Conservation (phyloP, 1,284 basidiomycete genomes). For the Trametes pubescens region DNA sequence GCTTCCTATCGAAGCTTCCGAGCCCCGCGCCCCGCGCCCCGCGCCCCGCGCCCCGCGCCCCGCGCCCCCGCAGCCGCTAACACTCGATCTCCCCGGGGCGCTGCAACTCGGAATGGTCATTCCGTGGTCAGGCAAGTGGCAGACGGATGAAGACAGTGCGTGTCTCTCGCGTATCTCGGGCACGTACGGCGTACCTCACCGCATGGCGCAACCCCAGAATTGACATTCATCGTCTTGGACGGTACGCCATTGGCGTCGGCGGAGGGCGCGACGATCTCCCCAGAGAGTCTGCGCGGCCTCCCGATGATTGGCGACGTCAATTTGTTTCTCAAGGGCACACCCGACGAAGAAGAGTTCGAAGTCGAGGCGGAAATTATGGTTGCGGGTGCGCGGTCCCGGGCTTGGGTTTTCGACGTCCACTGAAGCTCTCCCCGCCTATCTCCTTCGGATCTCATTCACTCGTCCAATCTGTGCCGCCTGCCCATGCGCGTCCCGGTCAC, state of each 20-base stretch:
- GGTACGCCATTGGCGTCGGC: slow-evolving; percentile 40
- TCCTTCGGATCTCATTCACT: slow-evolving; percentile 5
- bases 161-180: slow-evolving; percentile 23
- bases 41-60: slow-evolving; percentile 13
- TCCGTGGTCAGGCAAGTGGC: slow-evolving; percentile 77
- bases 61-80: slow-evolving; percentile 12
- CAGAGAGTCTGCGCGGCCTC: slow-evolving; percentile 51
- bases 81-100: not conserved
- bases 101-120: slow-evolving; percentile 17
- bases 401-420: slow-evolving; percentile 7
- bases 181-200: slow-evolving; percentile 18
- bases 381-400: slow-evolving; percentile 57
- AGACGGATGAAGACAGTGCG: slow-evolving; percentile 85
- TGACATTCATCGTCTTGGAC: slow-evolving; percentile 58
- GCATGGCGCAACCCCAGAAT: slow-evolving; percentile 55
- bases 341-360: slow-evolving; percentile 56
- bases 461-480: not conserved
- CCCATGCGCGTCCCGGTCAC: not conserved
- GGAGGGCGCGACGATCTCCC: slow-evolving; percentile 31
- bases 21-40: slow-evolving; percentile 10
- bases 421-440: slow-evolving; percentile 14
- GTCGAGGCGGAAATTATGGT: slow-evolving; percentile 87
- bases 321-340: slow-evolving; percentile 77
- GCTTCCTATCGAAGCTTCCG: slow-evolving; percentile 7
- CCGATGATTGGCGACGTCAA: slow-evolving; percentile 95